phyloP scores from a whole-genome alignment of 352 stramenopile species.

The Pythium insidiosum region DNA sequence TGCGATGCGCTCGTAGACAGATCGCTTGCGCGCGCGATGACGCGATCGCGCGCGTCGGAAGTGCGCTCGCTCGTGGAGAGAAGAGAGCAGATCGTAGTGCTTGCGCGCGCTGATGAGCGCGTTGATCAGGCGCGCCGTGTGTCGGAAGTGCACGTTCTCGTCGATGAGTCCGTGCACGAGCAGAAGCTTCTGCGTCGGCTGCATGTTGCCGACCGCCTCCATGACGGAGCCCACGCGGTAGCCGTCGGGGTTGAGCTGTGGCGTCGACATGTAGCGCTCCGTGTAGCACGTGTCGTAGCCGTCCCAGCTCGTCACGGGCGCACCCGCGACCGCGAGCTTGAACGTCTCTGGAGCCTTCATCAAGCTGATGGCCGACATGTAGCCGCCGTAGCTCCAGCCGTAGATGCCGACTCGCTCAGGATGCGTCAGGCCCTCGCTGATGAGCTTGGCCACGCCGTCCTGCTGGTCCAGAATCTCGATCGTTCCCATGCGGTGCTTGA shows the following conservation, averaged over 20 bases:
- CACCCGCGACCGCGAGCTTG: slow-evolving; percentile 92
- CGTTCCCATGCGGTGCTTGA: slow-evolving; percentile 90
- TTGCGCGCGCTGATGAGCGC: slow-evolving; percentile 91
- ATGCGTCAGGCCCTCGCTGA: slow-evolving; percentile 85
- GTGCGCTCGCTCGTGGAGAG: slow-evolving; percentile 94
- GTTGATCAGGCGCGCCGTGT: slow-evolving; percentile 96
- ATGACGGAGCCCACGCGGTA: slow-evolving; percentile 91
- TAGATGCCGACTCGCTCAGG: slow-evolving; percentile 90
- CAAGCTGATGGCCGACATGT: slow-evolving; percentile 95
- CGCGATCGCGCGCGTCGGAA: too few relatives aligned
- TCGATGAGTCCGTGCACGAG: slow-evolving; percentile 96
- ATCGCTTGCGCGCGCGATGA: too few relatives aligned
- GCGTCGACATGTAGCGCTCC: slow-evolving; percentile 96
- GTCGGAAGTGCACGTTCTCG: slow-evolving; percentile 98
- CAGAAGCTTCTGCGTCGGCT: slow-evolving; percentile 85
- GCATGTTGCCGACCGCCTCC: slow-evolving; percentile 89
- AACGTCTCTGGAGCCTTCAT: slow-evolving; percentile 95
- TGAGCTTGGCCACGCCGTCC: slow-evolving; percentile 71
- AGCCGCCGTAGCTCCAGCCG: slow-evolving; percentile 98
- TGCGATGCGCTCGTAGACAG: slow-evolving; percentile 89
- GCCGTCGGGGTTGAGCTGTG: slow-evolving; percentile 87
- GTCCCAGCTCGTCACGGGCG: slow-evolving; percentile 96
- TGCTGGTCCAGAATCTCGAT: slow-evolving; percentile 86
- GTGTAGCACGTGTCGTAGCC: slow-evolving; percentile 99
- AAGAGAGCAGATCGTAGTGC: slow-evolving; percentile 94